These are phyloP conservation scores for Stentor roeselii DNA, from an alignment of 73 alveolate species.

Conservation along the genomic window DNA sequence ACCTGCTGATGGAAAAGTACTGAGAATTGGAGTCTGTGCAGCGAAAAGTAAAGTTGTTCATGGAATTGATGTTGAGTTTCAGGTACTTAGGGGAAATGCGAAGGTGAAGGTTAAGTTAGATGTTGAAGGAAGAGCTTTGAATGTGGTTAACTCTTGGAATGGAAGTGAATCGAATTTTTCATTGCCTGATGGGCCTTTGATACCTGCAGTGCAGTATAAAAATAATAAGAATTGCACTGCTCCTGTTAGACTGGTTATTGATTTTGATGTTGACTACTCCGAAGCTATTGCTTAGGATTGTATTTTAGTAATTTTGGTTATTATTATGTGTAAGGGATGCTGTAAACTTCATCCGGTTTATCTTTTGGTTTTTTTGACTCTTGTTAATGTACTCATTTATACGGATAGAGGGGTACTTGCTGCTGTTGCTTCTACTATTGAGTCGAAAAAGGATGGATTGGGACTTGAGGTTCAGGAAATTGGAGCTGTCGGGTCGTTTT, in stretches of 20 bases:
- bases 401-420: slow-evolving; percentile 7
- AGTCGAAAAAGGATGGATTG: not conserved
- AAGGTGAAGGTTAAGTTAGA: not conserved
- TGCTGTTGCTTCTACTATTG: not conserved
- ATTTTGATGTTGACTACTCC: too few species aligned
- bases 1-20: not conserved
- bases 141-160: not conserved
- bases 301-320: too few species aligned
- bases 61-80: slow-evolving; percentile 6
- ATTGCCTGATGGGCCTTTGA: slow-evolving; percentile 30
- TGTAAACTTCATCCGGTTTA: not conserved
- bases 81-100: slow-evolving; percentile 11
- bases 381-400: not conserved
- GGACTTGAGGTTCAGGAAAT: not conserved
- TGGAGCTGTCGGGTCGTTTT: slow-evolving; percentile 15
- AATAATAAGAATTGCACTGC: slow-evolving; percentile 13
- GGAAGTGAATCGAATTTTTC: not conserved
- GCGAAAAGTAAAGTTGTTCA: slow-evolving; percentile 5
- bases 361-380: not conserved
- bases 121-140: slow-evolving; percentile 11
- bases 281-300: too few species aligned
- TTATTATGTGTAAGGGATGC: not conserved
- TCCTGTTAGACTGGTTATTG: not conserved
- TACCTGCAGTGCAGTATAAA: slow-evolving; percentile 20
- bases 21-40: slow-evolving; percentile 14